phyloP scores from a whole-genome alignment of 176 grass and related monocot species.

The Phyllostachys edulis region DNA sequence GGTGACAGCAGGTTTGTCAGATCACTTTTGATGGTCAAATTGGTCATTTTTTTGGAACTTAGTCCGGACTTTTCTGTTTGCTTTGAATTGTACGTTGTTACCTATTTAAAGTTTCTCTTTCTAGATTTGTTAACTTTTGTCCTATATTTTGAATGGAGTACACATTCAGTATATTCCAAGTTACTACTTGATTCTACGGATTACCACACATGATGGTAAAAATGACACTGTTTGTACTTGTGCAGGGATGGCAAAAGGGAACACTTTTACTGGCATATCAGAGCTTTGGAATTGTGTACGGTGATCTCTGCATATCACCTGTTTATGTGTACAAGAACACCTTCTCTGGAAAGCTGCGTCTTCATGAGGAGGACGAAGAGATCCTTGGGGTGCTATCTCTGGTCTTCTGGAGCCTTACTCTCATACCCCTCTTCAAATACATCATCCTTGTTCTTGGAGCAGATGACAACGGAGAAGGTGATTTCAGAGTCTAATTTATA shows the following conservation, averaged over 20 bases:
- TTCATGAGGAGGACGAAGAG: slow-evolving; percentile 86
- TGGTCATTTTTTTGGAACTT: slow-evolving; percentile 12
- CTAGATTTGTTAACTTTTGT: neutral
- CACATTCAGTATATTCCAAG: neutral
- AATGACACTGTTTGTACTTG: neutral
- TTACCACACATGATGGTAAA: neutral
- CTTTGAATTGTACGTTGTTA: slow-evolving; percentile 2
- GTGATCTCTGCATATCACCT: slow-evolving; percentile 79
- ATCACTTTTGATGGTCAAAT: slow-evolving; percentile 18
- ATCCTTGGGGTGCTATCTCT: slow-evolving; percentile 82
- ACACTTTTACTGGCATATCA: slow-evolving; percentile 83
- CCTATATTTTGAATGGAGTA: neutral
- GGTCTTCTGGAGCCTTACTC: slow-evolving; percentile 91
- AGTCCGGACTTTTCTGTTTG: slow-evolving; percentile 8
- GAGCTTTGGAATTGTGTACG: slow-evolving; percentile 88
- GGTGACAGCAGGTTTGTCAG: neutral
- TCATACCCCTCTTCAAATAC: slow-evolving; percentile 81
- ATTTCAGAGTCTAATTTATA: neutral
- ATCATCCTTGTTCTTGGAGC: slow-evolving; percentile 83
- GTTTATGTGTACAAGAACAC: slow-evolving; percentile 97
- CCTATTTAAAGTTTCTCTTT: neutral
- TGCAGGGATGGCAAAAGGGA: slow-evolving; percentile 44
- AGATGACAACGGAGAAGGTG: slow-evolving; percentile 92
- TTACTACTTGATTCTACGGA: neutral
- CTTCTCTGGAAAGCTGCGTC: slow-evolving; percentile 71